These are phyloP conservation scores for Bathelium albidoporum DNA, from an alignment of 495 filamentous ascomycete genomes.

Conservation along the genomic window DNA sequence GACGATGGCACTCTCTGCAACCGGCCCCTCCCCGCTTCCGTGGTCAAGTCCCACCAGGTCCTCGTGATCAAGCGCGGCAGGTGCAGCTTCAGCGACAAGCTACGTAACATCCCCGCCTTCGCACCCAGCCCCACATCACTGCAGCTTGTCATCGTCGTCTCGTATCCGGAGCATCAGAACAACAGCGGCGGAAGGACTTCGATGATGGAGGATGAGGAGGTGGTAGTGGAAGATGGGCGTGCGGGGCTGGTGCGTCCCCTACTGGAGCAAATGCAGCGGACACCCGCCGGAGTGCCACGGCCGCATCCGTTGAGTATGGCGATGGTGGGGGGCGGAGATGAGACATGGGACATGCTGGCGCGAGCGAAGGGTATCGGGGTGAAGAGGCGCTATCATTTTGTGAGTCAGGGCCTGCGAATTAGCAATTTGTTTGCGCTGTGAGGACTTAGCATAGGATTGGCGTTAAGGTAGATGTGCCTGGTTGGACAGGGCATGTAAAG, in stretches of 20 bases:
- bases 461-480: not conserved
- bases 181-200: constrained; percentile 26
- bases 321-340: constrained; percentile 69
- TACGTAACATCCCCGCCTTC: constrained; percentile 71
- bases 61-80: constrained; percentile 75
- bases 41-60: constrained; percentile 60
- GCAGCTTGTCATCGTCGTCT: constrained; percentile 76
- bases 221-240: constrained; percentile 24
- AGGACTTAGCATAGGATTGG: too few species aligned
- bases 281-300: constrained; percentile 59
- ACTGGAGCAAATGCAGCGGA: constrained; percentile 64
- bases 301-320: constrained; percentile 69
- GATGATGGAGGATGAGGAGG: constrained; percentile 21
- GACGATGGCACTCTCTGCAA: constrained; percentile 51
- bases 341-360: constrained; percentile 52
- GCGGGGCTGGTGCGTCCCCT: constrained; percentile 54
- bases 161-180: constrained; percentile 43
- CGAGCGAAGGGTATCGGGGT: constrained; percentile 55
- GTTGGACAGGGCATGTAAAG: not conserved
- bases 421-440: constrained; percentile 68
- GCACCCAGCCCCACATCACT: constrained; percentile 46
- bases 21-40: constrained; percentile 46
- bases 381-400: constrained; percentile 65
- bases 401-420: constrained; percentile 70
- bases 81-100: constrained; percentile 75